Evolutionary conservation across 306 rosid genomes (phyloP).

Genomic region (Prunus mongolica): DNA sequence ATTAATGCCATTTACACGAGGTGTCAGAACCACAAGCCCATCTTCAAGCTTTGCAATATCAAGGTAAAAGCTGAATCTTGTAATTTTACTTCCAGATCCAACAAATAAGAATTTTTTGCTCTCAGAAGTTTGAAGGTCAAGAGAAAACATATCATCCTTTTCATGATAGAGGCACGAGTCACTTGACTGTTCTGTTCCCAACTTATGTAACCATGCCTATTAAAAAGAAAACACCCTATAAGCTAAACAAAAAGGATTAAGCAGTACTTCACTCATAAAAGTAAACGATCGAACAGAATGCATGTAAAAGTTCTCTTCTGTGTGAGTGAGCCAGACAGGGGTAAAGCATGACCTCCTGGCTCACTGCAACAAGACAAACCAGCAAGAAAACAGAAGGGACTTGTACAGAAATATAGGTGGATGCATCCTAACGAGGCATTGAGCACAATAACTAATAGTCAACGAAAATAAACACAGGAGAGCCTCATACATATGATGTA

Average conservation of each 20-base stretch:
- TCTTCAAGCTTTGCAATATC: constrained; percentile 71
- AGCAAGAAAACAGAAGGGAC: background rate
- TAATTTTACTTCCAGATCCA: constrained; percentile 79
- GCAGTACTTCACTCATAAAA: background rate
- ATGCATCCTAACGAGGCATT: background rate
- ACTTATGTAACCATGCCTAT: constrained; percentile 82
- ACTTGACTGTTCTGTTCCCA: constrained; percentile 70
- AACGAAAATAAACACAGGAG: background rate
- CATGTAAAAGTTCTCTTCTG: background rate
- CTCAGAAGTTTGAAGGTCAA: constrained; percentile 74
- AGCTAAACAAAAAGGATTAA: constrained; percentile 5
- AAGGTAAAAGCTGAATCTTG: constrained; percentile 83
- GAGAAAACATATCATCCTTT: constrained; percentile 71
- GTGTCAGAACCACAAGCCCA: constrained; percentile 72
- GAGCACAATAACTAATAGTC: background rate
- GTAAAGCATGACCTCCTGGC: background rate
- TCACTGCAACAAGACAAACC: background rate
- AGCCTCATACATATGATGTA: background rate
- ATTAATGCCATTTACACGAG: constrained; percentile 70
- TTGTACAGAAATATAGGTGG: background rate
- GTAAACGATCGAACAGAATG: background rate
- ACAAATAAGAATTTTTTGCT: constrained; percentile 81
- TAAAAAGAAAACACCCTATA: constrained; percentile 9
- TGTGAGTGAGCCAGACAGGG: background rate
- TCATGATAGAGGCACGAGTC: constrained; percentile 77